phyloP scores from a whole-genome alignment of 1,139 yeast genomes.

The Candida labiduridarum region DNA sequence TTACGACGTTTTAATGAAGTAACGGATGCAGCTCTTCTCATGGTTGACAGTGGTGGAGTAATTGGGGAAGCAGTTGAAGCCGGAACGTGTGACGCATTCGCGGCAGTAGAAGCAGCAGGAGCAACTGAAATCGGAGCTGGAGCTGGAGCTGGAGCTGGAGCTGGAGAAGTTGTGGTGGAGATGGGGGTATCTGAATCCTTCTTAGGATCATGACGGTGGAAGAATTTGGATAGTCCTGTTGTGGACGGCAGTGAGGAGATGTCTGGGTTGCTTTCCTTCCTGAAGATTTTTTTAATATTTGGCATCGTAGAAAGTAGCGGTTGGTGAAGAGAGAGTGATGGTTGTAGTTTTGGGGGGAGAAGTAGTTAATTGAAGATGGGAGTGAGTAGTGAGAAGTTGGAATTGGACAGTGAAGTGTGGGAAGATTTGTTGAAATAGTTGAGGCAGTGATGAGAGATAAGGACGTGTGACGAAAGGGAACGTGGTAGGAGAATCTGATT shows the following conservation, averaged over 20 bases:
- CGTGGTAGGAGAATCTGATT: too few species aligned
- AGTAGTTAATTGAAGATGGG: neutral
- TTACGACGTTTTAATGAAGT: slow-evolving; percentile 33
- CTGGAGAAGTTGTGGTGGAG: neutral
- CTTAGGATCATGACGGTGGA: slow-evolving; percentile 23
- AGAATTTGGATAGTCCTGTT: slow-evolving; percentile 32
- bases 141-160: neutral
- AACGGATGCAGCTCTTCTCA: slow-evolving; percentile 25
- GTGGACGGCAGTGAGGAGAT: slow-evolving; percentile 19
- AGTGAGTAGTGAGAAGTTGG: neutral
- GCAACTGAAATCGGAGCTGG: neutral
- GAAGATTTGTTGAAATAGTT: neutral
- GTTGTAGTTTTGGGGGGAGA: neutral
- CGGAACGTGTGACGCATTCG: neutral
- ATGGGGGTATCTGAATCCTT: slow-evolving; percentile 1
- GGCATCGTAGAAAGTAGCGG: neutral
- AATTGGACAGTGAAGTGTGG: too few species aligned
- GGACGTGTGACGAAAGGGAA: neutral
- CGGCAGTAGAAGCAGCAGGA: neutral
- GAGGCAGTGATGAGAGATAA: neutral
- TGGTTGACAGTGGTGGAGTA: slow-evolving; percentile 2
- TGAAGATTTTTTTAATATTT: slow-evolving; percentile 22
- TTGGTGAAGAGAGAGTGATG: neutral
- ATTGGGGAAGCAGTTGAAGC: slow-evolving; percentile 2
- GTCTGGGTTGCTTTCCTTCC: slow-evolving; percentile 20